Base-by-base conservation (phyloP, 768 basidiomycete species). In the Lentinula aciculospora region DNA sequence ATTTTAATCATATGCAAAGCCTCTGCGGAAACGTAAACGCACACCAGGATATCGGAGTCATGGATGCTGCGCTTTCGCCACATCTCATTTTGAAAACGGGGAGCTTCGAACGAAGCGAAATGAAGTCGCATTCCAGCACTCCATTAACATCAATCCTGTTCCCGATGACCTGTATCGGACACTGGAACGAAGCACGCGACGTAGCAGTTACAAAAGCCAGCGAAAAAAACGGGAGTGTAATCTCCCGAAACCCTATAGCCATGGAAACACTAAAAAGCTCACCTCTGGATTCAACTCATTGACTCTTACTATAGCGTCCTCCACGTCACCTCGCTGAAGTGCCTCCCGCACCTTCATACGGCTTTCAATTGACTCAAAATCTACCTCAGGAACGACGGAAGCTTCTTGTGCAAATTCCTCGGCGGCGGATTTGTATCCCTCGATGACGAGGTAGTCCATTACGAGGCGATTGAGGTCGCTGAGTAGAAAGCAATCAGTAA, bases 281-380 rank as follows among this genome's bases (percentile, higher is more conserved):
- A 98, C 97, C 87, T 98, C 95, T 28, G 94, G 92, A 69, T 98
- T 93, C 63, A 98, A 72, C 70, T 98, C 96, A 65, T 98, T 98
- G 37, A 97, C 92, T 40, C 89, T 79, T n/a, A 89, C 86, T 58
- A 98, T 96, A 23, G 97, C 97, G 61, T 93, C 92, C 68, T 95
- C 92, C 15, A 98, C 89, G 65, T 98, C 89, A 4, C 97, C 97
- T 34, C 92, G 84, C 67, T 98, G 93, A 32, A 98, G 75, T 1
- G 95, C 94, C 67, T 96, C 90, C 15, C 94, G 85, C 53, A 99
- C 98, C 61, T 86, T 85, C 90, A 96, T 94, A 31, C 97, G 78
- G 63, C 89, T 93, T 71, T 95, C 90, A 62, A 98, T 97, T 63
- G 86, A 91, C 57, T 92, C 90, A 67, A 94, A 88, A 69, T 98